These are phyloP conservation scores for Orbilia blumenaviensis DNA, from an alignment of 2,329 filamentous ascomycete genomes.

Conservation along the genomic window DNA sequence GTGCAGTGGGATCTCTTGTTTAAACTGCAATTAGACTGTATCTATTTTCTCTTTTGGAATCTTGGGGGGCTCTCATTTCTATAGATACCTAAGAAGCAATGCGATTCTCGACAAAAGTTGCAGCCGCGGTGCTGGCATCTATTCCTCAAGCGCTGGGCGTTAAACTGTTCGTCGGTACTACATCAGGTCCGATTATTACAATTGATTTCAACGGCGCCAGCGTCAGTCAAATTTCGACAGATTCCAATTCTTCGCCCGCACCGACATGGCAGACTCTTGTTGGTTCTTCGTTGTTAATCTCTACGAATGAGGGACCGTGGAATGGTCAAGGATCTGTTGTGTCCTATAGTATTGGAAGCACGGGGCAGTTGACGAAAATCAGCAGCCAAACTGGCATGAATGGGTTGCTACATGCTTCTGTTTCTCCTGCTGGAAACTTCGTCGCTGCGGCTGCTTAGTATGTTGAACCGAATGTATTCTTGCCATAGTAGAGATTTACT, in stretches of 20 bases:
- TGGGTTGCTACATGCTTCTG: conserved; percentile 25
- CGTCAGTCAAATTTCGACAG: conserved; percentile 7
- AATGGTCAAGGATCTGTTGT: conserved; percentile 40
- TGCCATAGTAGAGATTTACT: background rate
- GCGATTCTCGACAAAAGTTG: conserved; percentile 19
- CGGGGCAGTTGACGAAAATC: conserved; percentile 23
- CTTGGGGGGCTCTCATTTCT: background rate
- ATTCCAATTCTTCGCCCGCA: conserved; percentile 30
- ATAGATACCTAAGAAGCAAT: conserved; percentile 12
- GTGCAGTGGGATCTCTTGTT: background rate
- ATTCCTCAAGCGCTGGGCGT: conserved; percentile 23
- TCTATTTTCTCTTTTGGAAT: background rate
- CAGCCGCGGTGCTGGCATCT: conserved; percentile 17
- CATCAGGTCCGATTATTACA: conserved; percentile 9
- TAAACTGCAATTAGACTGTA: background rate
- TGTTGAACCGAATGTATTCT: background rate
- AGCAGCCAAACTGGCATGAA: conserved; percentile 40
- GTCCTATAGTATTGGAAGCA: conserved; percentile 21
- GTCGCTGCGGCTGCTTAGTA: conserved; percentile 45
- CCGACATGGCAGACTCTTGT: conserved; percentile 41
- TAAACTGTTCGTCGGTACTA: conserved; percentile 32
- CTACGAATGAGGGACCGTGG: conserved; percentile 40
- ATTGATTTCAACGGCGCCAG: conserved; percentile 29
- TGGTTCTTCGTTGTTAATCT: conserved; percentile 1
- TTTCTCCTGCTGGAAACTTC: conserved; percentile 27